Evolutionary conservation across 306 rosid genomes (phyloP).

Genomic region (Rubus parviflorus): DNA sequence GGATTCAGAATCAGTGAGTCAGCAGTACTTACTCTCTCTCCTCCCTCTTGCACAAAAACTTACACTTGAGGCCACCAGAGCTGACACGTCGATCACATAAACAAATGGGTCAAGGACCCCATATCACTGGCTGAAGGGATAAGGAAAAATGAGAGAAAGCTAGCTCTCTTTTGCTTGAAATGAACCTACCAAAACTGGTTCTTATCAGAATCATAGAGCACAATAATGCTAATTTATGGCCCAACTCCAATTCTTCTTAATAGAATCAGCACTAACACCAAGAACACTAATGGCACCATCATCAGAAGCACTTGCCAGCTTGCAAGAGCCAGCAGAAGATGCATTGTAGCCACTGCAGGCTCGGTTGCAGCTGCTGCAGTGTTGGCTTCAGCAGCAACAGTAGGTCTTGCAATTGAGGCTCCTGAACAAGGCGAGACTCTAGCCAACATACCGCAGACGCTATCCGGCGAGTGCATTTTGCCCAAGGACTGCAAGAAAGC

Average conservation of each 20-base stretch:
- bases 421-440: constrained; percentile 52
- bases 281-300: constrained; percentile 6
- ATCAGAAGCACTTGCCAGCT: constrained; percentile 8
- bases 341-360: constrained; percentile 32
- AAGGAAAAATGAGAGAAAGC: constrained; percentile 19
- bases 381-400: constrained; percentile 33
- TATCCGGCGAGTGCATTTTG: constrained; percentile 67
- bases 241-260: constrained; percentile 13
- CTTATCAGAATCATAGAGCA: not conserved
- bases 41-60: not conserved
- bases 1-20: not conserved
- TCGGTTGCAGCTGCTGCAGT: constrained; percentile 46
- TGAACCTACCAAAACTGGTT: not conserved
- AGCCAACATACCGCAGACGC: constrained; percentile 77
- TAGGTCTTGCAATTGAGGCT: constrained; percentile 29
- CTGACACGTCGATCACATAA: constrained; percentile 5
- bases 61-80: not conserved
- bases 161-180: not conserved
- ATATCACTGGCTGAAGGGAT: constrained; percentile 12
- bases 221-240: constrained; percentile 38
- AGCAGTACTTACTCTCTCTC: not conserved
- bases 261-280: constrained; percentile 8
- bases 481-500: constrained; percentile 59
- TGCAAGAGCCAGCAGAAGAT: constrained; percentile 23
- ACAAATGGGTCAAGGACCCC: constrained; percentile 9